Conservation (phyloP, 73 alveolate genomes). For the Paraurostyla sp. region DNA sequence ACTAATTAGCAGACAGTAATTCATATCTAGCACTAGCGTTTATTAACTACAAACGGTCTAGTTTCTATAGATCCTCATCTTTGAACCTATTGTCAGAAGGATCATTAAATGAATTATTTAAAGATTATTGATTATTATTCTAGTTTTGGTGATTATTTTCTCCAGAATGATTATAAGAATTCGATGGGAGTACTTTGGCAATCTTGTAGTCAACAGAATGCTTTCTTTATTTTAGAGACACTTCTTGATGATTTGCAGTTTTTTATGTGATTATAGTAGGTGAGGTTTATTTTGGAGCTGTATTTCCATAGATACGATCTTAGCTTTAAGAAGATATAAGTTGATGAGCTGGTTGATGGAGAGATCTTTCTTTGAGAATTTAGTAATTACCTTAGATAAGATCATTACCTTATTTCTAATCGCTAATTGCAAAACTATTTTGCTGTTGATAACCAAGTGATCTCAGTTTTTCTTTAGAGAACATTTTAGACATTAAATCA, state of each 20-base stretch:
- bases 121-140: no score
- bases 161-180: no score
- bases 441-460: neutral
- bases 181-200: no score
- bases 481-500: neutral
- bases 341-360: neutral
- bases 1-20: slow-evolving; percentile 14
- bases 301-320: slow-evolving; percentile 20
- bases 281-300: no score
- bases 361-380: neutral
- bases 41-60: slow-evolving; percentile 16
- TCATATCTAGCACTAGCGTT: slow-evolving; percentile 58
- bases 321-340: slow-evolving; percentile 9
- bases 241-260: neutral
- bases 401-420: no score
- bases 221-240: neutral
- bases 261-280: no score
- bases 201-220: neutral
- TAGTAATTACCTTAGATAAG: no score
- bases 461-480: slow-evolving; percentile 13
- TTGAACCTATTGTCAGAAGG: neutral
- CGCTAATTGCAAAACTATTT: no score
- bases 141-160: no score
- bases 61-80: slow-evolving; percentile 20
- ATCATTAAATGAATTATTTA: no score